Percentiles rank a stretch among this genome's conserved stretches.
Evolutionary conservation across 495 filamentous ascomycete species (phyloP).

Genomic region (Trypethelium eluteriae): DNA sequence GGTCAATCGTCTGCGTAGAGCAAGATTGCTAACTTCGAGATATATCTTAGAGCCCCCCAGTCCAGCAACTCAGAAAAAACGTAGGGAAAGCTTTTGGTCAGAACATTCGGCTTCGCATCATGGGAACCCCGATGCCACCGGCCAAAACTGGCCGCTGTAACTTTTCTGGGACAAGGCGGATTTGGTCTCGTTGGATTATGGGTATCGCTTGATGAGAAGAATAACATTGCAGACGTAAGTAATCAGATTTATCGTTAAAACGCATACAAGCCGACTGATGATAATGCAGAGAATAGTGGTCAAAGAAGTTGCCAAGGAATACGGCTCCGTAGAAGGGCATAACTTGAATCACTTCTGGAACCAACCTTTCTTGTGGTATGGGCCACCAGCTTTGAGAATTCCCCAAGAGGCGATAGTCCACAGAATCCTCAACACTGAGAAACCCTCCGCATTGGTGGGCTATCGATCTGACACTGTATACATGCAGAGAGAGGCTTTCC

Average conservation of each 20-base stretch:
- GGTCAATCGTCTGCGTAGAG: neutral
- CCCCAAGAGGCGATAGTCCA: neutral
- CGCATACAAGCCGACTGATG: neutral
- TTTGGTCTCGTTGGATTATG: neutral
- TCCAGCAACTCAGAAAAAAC: neutral
- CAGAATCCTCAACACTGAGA: neutral
- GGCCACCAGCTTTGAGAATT: neutral
- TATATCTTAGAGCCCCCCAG: neutral
- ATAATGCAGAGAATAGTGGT: neutral
- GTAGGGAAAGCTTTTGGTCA: neutral
- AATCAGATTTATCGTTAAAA: neutral
- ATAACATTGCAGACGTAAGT: conserved; percentile 6
- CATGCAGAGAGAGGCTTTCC: neutral
- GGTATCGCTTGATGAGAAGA: neutral
- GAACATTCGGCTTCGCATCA: neutral
- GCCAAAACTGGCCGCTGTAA: neutral
- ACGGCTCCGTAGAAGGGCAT: neutral
- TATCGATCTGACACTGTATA: neutral
- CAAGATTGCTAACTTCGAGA: neutral
- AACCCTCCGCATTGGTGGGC: neutral
- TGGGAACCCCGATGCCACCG: neutral
- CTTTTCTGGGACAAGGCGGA: neutral
- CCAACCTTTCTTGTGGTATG: neutral
- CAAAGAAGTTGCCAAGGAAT: neutral
- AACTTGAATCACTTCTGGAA: neutral